These are phyloP conservation scores for Yarrowia bubula DNA, from an alignment of 805 yeast species.

Conservation along the genomic window DNA sequence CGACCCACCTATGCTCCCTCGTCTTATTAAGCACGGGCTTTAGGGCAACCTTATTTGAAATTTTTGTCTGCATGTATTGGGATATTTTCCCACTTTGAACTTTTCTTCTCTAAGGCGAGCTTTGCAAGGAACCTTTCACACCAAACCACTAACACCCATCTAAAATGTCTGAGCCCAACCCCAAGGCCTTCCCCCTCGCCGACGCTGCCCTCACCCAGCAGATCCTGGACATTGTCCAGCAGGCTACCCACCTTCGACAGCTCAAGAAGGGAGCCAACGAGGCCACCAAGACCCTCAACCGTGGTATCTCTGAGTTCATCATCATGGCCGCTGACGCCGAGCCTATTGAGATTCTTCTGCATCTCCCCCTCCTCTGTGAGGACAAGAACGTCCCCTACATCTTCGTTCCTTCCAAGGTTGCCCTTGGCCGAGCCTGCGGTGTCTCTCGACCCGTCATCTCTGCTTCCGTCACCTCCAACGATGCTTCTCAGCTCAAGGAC, in stretches of 20 bases:
- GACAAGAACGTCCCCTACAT: slow-evolving; percentile 99
- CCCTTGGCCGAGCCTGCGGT: slow-evolving; percentile 99
- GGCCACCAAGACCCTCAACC: slow-evolving; percentile 97
- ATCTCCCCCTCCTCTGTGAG: slow-evolving; percentile 95
- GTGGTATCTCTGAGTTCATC: slow-evolving; percentile 99
- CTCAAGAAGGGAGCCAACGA: slow-evolving; percentile 99
- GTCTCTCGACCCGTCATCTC: slow-evolving; percentile 99
- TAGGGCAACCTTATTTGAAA: slow-evolving; percentile 27
- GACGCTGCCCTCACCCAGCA: slow-evolving; percentile 94
- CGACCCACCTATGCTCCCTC: not conserved
- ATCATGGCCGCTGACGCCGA: slow-evolving; percentile 99
- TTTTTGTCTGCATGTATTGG: slow-evolving; percentile 19
- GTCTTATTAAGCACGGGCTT: not conserved
- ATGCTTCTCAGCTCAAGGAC: slow-evolving; percentile 94
- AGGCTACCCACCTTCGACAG: slow-evolving; percentile 96
- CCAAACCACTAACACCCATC: slow-evolving; percentile 21
- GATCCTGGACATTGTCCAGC: slow-evolving; percentile 96
- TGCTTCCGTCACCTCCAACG: slow-evolving; percentile 97
- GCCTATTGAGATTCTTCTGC: slow-evolving; percentile 97
- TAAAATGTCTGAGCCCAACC: slow-evolving; percentile 80
- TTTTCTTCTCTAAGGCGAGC: slow-evolving; percentile 39
- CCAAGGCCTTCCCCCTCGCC: slow-evolving; percentile 98
- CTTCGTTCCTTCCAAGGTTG: slow-evolving; percentile 97
- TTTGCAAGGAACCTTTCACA: slow-evolving; percentile 40
- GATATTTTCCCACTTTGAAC: slow-evolving; percentile 1